Evolutionary conservation across 306 rosid genomes (phyloP), one percentile per base, ranked within the genome.

Genomic region (Ceratonia siliqua): DNA sequence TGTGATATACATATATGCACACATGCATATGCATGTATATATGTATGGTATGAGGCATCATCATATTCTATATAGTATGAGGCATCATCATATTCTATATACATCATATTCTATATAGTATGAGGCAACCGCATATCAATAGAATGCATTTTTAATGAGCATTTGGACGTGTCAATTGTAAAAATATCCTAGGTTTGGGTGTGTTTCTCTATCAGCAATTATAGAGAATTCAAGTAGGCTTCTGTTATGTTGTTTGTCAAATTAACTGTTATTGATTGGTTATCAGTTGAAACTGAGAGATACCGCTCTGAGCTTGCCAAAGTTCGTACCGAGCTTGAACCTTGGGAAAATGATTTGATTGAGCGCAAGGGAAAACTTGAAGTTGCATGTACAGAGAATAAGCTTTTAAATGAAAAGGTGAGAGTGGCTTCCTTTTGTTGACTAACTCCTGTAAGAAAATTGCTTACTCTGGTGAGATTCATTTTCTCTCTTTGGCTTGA

Each of bases 361-460:
- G 93, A 90, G 82, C 97, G 86, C 84, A 94, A 88, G 70, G 99
- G 99, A 73, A 90, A 90, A 74, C 95, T 91, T 42, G 96, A 94
- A 32, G 96, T 94, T 81, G 92, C 95, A 54, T 76, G 82, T 70
- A 75, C 86, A 2, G 99, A 94, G 76, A 76, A 78, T 42, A 94
- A 82, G 81, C 96, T 94, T 77, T 73, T 94, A 76, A 79, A 63
- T 82, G 96, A 91, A 48, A 92, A 94, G 96, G 98, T 94, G 76
- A 82, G 69, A 45, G 61, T 48, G 78, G 50, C n/a, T 55, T 80
- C 13, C 24, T 48, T 76, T 59, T 61, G 53, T 56, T 62, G 43
- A 28, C 46, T 21, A 64, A 21, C 36, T 27, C 45, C 59, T 33
- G 18, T 20, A 12, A 0, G 59, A 20, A 68, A 32, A 13, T 9